These are phyloP conservation scores for Schizopora paradoxa DNA, from an alignment of 1,284 basidiomycete species.

Conservation along the genomic window DNA sequence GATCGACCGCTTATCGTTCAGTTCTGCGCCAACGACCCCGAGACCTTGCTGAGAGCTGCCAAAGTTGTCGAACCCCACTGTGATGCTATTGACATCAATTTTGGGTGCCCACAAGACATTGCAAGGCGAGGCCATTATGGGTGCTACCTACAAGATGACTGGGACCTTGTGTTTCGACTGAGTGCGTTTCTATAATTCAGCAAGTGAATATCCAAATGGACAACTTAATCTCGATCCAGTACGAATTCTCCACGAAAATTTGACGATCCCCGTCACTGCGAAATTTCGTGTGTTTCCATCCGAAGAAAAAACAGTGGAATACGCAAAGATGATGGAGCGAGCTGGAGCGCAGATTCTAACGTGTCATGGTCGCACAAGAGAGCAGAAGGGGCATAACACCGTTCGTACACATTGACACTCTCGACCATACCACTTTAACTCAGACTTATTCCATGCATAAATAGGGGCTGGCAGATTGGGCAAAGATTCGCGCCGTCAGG, in stretches of 20 bases:
- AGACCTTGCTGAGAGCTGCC: constrained; percentile 72
- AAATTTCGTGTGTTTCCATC: constrained; percentile 93
- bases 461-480: constrained; percentile 83
- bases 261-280: constrained; percentile 88
- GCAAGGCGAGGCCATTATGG: constrained; percentile 87
- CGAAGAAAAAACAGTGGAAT: constrained; percentile 83
- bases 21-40: constrained; percentile 90
- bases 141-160: constrained; percentile 90
- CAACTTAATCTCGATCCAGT: constrained; percentile 44
- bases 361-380: constrained; percentile 87
- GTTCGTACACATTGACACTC: constrained; percentile 31
- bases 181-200: constrained; percentile 46
- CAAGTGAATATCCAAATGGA: not conserved
- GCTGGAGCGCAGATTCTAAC: constrained; percentile 95
- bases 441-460: constrained; percentile 11
- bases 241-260: constrained; percentile 77
- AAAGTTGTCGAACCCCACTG: constrained; percentile 68
- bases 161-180: constrained; percentile 78
- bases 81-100: constrained; percentile 92
- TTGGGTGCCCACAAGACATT: constrained; percentile 96
- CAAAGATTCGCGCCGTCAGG: constrained; percentile 82
- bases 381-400: constrained; percentile 82
- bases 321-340: constrained; percentile 91
- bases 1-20: constrained; percentile 91
- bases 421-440: not conserved